Percentiles rank a stretch among this genome's conserved stretches.
phyloP scores from a whole-genome alignment of 805 yeast genomes.

The Hanseniaspora clermontiae region DNA sequence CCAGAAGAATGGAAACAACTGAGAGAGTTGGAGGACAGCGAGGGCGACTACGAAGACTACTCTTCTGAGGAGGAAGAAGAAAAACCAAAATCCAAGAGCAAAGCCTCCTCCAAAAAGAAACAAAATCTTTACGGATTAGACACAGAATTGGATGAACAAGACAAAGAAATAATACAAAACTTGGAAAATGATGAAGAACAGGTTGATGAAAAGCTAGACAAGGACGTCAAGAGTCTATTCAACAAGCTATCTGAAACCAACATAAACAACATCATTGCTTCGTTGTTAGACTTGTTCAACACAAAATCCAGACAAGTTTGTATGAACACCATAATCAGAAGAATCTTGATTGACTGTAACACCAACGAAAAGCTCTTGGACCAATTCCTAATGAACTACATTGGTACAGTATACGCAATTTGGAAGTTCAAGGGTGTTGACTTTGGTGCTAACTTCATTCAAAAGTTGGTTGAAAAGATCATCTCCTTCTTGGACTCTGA shows the following conservation, averaged over 20 bases:
- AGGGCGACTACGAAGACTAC: slow-evolving; percentile 21
- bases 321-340: slow-evolving; percentile 51
- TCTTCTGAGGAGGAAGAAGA: slow-evolving; percentile 21
- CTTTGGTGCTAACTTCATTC: slow-evolving; percentile 78
- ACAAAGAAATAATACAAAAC: slow-evolving; percentile 3
- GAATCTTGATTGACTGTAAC: slow-evolving; percentile 51
- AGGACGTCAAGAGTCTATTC: slow-evolving; percentile 65
- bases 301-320: slow-evolving; percentile 69
- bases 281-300: slow-evolving; percentile 50
- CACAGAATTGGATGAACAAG: slow-evolving; percentile 19
- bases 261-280: slow-evolving; percentile 53
- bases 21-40: slow-evolving; percentile 23
- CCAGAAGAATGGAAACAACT: slow-evolving; percentile 28
- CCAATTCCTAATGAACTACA: slow-evolving; percentile 64
- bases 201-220: slow-evolving; percentile 17
- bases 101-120: slow-evolving; percentile 21
- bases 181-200: slow-evolving; percentile 9
- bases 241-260: slow-evolving; percentile 87
- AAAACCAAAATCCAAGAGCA: neutral
- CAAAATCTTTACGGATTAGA: slow-evolving; percentile 72
- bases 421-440: slow-evolving; percentile 74
- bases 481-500: slow-evolving; percentile 23
- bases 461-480: slow-evolving; percentile 61
- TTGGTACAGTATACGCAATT: slow-evolving; percentile 61
- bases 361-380: slow-evolving; percentile 60